Evolutionary conservation across 2,329 filamentous ascomycete species (phyloP).

Genomic region (Madurella mycetomatis): DNA sequence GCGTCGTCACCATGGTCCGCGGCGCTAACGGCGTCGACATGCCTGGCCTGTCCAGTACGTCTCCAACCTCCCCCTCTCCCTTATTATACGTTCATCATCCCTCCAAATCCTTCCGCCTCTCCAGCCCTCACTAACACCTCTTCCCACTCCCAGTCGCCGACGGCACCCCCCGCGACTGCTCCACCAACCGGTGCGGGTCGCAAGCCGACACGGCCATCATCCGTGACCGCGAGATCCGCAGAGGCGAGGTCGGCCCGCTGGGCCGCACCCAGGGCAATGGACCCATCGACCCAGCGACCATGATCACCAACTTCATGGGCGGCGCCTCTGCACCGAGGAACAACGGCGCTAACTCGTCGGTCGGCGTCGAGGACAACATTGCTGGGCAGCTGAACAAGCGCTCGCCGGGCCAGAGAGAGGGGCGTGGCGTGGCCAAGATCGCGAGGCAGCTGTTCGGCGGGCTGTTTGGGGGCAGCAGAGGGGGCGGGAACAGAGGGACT

Average conservation of each 20-base stretch:
- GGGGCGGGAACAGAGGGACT: constrained; percentile 37
- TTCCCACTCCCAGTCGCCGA: constrained; percentile 41
- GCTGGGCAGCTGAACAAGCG: constrained; percentile 1
- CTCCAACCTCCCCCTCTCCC: neutral
- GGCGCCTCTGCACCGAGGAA: constrained; percentile 27
- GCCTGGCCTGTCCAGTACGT: constrained; percentile 51
- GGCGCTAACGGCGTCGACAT: constrained; percentile 60
- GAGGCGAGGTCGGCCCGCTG: constrained; percentile 52
- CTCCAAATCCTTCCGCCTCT: neutral
- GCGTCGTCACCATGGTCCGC: constrained; percentile 51
- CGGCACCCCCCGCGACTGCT: constrained; percentile 64
- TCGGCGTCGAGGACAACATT: constrained; percentile 23
- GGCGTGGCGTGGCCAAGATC: neutral
- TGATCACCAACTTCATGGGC: constrained; percentile 59
- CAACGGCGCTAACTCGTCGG: constrained; percentile 19
- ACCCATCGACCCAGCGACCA: constrained; percentile 52
- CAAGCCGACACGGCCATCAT: constrained; percentile 69
- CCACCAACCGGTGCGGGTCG: constrained; percentile 57
- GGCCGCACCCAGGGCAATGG: constrained; percentile 59
- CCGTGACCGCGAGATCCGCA: constrained; percentile 54
- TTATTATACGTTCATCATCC: too few species aligned
- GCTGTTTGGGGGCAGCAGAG: constrained; percentile 28
- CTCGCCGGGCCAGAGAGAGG: too few species aligned
- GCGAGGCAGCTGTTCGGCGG: constrained; percentile 17
- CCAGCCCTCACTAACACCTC: neutral